phyloP scores from a whole-genome alignment of 495 filamentous ascomycete genomes.

The Friedmanniomyces simplex region DNA sequence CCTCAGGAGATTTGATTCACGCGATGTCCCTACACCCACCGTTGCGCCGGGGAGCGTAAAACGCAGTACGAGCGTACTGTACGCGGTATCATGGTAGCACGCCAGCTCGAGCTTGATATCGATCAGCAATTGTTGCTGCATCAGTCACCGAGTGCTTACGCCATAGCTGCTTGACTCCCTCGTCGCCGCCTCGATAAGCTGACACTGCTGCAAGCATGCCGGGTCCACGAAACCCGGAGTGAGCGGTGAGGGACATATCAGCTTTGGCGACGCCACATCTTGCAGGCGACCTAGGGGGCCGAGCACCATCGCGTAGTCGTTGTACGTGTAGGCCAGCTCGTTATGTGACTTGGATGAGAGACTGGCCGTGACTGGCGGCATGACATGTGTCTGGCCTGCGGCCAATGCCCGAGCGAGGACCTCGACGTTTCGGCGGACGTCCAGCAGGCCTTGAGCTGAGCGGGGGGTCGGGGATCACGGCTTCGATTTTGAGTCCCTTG shows the following conservation, averaged over 20 bases:
- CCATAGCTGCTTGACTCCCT: neutral
- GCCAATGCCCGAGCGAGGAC: neutral
- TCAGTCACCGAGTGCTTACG: neutral
- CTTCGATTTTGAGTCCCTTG: neutral
- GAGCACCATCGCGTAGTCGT: neutral
- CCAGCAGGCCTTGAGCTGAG: neutral
- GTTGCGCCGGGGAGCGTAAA: neutral
- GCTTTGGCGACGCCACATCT: neutral
- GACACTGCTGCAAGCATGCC: neutral
- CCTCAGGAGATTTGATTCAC: neutral
- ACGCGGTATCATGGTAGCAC: neutral
- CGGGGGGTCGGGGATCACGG: neutral
- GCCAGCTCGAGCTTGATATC: neutral
- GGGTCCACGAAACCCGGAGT: neutral
- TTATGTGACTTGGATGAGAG: neutral
- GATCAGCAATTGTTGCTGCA: neutral
- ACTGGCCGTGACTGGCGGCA: neutral
- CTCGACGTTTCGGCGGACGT: neutral
- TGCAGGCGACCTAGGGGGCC: neutral
- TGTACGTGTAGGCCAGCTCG: neutral
- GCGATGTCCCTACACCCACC: neutral
- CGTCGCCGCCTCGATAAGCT: neutral
- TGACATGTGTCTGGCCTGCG: neutral
- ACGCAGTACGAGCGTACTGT: neutral
- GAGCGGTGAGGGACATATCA: neutral